Evolutionary conservation across 169 alveolate species (phyloP).

Genomic region (Cyclospora cayetanensis): DNA sequence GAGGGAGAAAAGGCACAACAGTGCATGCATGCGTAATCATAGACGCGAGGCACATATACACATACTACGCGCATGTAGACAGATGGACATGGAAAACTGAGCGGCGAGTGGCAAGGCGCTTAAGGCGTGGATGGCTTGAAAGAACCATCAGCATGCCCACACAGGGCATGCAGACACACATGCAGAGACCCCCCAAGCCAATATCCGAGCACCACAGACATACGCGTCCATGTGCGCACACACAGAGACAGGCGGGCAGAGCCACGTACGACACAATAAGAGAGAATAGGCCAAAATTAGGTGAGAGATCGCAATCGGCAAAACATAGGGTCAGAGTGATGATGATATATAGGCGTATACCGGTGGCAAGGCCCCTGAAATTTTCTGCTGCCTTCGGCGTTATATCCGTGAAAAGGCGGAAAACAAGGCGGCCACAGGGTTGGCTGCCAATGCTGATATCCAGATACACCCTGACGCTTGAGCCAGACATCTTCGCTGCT

Average conservation of each 20-base stretch:
- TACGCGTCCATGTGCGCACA: neutral
- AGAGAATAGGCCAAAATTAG: neutral
- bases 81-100: too few relatives aligned
- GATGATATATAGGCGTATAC: too few relatives aligned
- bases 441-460: constrained; percentile 66
- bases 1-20: too few relatives aligned
- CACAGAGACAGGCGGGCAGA: neutral
- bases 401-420: constrained; percentile 92
- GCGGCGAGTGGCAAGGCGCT: too few relatives aligned
- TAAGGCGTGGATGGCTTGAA: too few relatives aligned
- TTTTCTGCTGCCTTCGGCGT: constrained; percentile 96
- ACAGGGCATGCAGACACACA: too few relatives aligned
- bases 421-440: constrained; percentile 67
- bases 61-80: too few relatives aligned
- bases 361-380: constrained; percentile 94
- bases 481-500: constrained; percentile 1
- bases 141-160: too few relatives aligned
- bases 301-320: neutral
- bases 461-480: constrained; percentile 33
- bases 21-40: too few relatives aligned
- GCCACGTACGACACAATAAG: neutral
- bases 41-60: too few relatives aligned
- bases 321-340: neutral
- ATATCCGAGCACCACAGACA: too few relatives aligned
- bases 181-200: too few relatives aligned